Conservation (phyloP, 345 rosid species). For the Camelina laxa region DNA sequence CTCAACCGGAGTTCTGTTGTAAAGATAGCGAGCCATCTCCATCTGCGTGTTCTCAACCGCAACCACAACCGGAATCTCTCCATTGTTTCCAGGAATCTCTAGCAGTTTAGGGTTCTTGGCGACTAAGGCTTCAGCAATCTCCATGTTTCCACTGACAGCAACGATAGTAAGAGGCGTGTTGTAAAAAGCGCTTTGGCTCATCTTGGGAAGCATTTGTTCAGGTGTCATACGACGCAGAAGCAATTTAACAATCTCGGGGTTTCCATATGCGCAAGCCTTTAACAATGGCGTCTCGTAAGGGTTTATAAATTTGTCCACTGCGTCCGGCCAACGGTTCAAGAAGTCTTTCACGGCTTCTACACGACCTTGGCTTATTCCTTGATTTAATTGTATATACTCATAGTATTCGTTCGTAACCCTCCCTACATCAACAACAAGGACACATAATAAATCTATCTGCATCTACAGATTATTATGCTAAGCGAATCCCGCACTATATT, state of each 20-base stretch:
- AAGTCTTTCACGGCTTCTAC: slow-evolving; percentile 31
- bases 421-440: slow-evolving; percentile 24
- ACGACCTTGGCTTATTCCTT: slow-evolving; percentile 41
- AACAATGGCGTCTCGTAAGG: slow-evolving; percentile 40
- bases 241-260: slow-evolving; percentile 38
- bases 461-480: neutral
- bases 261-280: slow-evolving; percentile 43
- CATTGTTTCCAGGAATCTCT: slow-evolving; percentile 44
- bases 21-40: slow-evolving; percentile 46
- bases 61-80: slow-evolving; percentile 41
- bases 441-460: too few species aligned
- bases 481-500: too few species aligned
- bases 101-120: slow-evolving; percentile 43
- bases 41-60: slow-evolving; percentile 41
- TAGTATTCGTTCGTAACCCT: slow-evolving; percentile 33
- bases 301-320: slow-evolving; percentile 35
- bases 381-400: slow-evolving; percentile 31
- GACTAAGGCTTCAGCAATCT: slow-evolving; percentile 40
- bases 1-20: slow-evolving; percentile 38
- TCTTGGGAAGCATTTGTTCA: slow-evolving; percentile 44
- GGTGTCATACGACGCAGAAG: slow-evolving; percentile 45
- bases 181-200: slow-evolving; percentile 28
- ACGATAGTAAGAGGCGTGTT: slow-evolving; percentile 45
- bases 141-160: slow-evolving; percentile 45
- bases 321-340: slow-evolving; percentile 25